phyloP scores from a whole-genome alignment of 1,139 yeast species.

The Debaryomyces singareniensis region DNA sequence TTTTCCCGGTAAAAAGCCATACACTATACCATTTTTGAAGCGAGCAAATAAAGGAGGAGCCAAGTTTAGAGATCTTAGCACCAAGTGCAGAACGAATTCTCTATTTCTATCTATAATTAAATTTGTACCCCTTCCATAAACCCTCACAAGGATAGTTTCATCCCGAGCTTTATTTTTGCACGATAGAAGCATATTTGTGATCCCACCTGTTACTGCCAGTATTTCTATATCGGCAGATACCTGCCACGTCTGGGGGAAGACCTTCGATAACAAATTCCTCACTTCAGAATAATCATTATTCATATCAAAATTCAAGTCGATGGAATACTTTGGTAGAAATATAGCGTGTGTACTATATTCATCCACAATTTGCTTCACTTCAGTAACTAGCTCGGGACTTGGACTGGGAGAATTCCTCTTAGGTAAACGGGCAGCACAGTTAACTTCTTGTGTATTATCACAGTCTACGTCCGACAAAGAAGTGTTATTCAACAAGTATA shows the following conservation, averaged over 20 bases:
- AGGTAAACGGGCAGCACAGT: slow-evolving; percentile 3
- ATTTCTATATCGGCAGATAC: slow-evolving; percentile 18
- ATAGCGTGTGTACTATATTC: slow-evolving; percentile 30
- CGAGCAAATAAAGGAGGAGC: slow-evolving; percentile 70
- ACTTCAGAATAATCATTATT: slow-evolving; percentile 25
- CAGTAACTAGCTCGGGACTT: slow-evolving; percentile 10
- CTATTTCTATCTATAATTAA: slow-evolving; percentile 70
- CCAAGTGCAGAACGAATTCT: slow-evolving; percentile 67
- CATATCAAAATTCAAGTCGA: slow-evolving; percentile 28
- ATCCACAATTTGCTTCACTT: slow-evolving; percentile 15
- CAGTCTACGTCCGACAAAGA: slow-evolving; percentile 34
- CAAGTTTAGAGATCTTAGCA: slow-evolving; percentile 51
- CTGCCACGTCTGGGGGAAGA: slow-evolving; percentile 31
- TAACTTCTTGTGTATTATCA: slow-evolving; percentile 12
- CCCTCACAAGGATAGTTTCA: slow-evolving; percentile 54
- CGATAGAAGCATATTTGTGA: slow-evolving; percentile 65
- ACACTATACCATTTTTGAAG: slow-evolving; percentile 68
- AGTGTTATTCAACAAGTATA: slow-evolving; percentile 40
- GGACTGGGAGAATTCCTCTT: slow-evolving; percentile 8
- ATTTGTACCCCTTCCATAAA: slow-evolving; percentile 72
- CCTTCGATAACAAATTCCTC: slow-evolving; percentile 24
- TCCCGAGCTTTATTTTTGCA: slow-evolving; percentile 28
- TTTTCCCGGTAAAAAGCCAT: slow-evolving; percentile 64
- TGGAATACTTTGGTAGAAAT: slow-evolving; percentile 31
- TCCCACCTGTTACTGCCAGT: slow-evolving; percentile 62